Base-by-base conservation (phyloP, 2,329 filamentous ascomycete species). In the Botrytis galanthina region DNA sequence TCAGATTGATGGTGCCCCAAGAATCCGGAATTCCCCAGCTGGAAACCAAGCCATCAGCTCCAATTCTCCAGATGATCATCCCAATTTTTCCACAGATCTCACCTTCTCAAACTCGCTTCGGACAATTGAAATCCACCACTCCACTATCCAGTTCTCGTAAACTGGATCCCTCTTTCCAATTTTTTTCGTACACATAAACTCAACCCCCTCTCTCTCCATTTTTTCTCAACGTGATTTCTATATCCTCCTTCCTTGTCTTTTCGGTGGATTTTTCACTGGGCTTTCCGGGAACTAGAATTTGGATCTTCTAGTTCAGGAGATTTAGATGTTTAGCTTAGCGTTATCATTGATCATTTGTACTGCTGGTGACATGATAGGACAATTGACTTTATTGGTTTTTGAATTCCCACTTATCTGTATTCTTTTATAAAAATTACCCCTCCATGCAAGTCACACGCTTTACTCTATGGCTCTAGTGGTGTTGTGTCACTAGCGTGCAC, bases 361-460 rank as follows among this genome's bases (percentile, higher is more conserved):
- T n/a, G 62, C 59, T 72, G 70, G 48, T 66, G 42, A 54, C 51
- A 18, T 29, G 51, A 54, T 54, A 54, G n/a, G 61, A 60, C 48
- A 60, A 72, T 29, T 51, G 61, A 59, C 61, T 57, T 51, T 64
- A 29, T 63, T 39, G 14, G 8, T 29, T 37, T 63, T 62, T 16
- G 14, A 20, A 18, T 29, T 39, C 46, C 57, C 29, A 42, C 46
- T 63, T 54, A 16, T n/a, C 26, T 54, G 20, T 6, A n/a, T 39
- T 22, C 26, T 29, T 70, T 70, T 29, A 14, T 3, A 46, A 54
- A 54, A 54, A 54, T 67, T 67, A 72, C 70, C 70, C 70, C 70
- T 68, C 70, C 48, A 72, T 72, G 70, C 70, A 72, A 67, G 70
- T 44, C 46, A 67, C 54, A 60, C 54, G 68, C 46, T 68, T 68